Conservation (phyloP, 257 asterid species). For the Forsythia viridissima region DNA sequence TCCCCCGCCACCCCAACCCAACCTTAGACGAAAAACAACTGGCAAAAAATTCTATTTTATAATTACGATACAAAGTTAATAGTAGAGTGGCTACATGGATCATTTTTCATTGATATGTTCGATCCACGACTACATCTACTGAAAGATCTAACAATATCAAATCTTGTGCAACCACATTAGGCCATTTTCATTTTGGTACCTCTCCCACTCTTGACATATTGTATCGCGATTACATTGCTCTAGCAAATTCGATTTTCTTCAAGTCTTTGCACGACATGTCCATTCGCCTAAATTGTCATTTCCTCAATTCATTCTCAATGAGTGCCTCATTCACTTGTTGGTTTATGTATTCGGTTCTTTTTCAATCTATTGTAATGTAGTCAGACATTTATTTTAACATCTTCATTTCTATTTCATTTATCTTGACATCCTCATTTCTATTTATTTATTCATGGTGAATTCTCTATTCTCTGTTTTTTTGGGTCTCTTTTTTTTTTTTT, state of each 20-base stretch:
- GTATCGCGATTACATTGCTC: background rate
- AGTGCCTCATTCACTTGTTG: background rate
- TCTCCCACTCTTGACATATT: background rate
- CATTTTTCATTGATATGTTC: too few species aligned
- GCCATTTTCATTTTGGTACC: too few species aligned
- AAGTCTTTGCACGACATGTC: background rate
- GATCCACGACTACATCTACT: background rate
- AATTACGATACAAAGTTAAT: background rate
- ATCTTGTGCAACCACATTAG: background rate
- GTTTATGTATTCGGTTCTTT: background rate
- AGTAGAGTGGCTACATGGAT: background rate
- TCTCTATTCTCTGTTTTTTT: background rate
- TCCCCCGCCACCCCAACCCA: too few species aligned
- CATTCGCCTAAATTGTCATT: background rate
- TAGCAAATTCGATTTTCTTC: too few species aligned
- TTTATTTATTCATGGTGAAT: background rate
- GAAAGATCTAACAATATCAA: background rate
- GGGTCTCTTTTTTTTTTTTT: background rate
- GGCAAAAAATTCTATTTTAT: background rate
- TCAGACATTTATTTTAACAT: background rate
- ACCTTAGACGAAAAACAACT: background rate
- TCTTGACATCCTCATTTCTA: background rate
- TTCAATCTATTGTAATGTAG: background rate
- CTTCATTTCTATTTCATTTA: background rate
- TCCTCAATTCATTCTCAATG: background rate